Evolutionary conservation across 495 filamentous ascomycete genomes (phyloP), one percentile per base, ranked within the genome.

Genomic region (Chaetomium cochliodes): DNA sequence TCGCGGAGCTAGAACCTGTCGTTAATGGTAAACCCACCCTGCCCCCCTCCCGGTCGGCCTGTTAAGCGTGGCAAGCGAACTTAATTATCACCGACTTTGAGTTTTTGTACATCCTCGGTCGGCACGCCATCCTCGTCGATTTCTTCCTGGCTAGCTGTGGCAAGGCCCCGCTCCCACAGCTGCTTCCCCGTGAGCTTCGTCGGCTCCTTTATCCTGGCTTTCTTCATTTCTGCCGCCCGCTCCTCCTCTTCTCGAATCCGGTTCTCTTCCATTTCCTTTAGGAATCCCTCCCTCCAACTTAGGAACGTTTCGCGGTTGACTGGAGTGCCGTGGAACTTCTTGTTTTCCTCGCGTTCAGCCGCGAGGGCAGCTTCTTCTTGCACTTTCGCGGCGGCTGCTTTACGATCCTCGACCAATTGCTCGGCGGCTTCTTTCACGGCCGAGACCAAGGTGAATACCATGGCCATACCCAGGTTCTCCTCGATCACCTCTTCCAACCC

Each of bases 401-500:
- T 78, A 25, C 96, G 86, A 53, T 91, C 86, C 3, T 74, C 65
- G 69, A 97, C 86, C 25, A 99, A 80, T 60, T 84, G 80, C 78
- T 99, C 94, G 6, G 91, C 92, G 42, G 81, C 80, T 63, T 99
- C 94, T 71, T 97, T 98, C 60, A 99, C 76, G 3, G 90, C 86
- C 46, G 87, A 90, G 37, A 92, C 87, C 20, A 99, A 79, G 0
- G 93, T 92, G 77, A 97, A 99, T 0, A 99, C 82, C 94, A 99
- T 99, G n/a, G 92, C 90, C 86, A 96, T 97, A 37, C 94, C 94
- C 42, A 98, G 73, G 65, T 92, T 98, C 76, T 98, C 94, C 64
- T 90, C 85, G 37, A 97, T 88, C 0, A 86, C 87, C 3, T 84
- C 80, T 49, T 86, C 72, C 18, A 98, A 81, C 4, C 85, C 80